phyloP scores from a whole-genome alignment of 2,329 filamentous ascomycete species.

The Paracoccidioides lutzii region DNA sequence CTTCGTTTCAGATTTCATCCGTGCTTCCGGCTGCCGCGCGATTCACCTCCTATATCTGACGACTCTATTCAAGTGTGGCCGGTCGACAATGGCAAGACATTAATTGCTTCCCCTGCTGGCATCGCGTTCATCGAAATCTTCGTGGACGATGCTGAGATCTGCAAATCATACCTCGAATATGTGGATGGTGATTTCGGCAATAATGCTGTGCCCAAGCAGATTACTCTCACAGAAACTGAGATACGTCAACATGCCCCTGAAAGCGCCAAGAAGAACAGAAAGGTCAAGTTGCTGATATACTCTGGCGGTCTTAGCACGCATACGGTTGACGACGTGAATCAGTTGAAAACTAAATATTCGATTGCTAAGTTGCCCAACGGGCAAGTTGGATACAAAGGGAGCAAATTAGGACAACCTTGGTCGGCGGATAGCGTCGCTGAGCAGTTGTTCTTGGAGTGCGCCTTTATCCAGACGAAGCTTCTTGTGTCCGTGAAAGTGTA shows the following conservation, averaged over 20 bases:
- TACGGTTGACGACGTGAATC: conserved; percentile 62
- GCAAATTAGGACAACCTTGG: conserved; percentile 57
- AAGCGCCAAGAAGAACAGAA: conserved; percentile 54
- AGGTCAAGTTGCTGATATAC: conserved; percentile 57
- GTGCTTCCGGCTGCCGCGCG: conserved; percentile 72
- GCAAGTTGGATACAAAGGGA: conserved; percentile 62
- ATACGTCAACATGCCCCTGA: conserved; percentile 59
- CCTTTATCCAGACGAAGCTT: conserved; percentile 55
- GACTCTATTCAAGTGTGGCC: conserved; percentile 76
- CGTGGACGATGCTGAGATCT: conserved; percentile 65
- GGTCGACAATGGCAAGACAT: conserved; percentile 60
- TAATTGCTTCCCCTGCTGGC: conserved; percentile 67
- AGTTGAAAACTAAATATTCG: conserved; percentile 57
- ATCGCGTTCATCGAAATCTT: conserved; percentile 78
- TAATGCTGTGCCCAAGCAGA: conserved; percentile 51
- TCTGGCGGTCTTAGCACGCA: conserved; percentile 62
- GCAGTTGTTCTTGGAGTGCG: conserved; percentile 62
- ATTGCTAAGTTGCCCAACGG: conserved; percentile 62
- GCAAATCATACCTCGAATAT: conserved; percentile 72
- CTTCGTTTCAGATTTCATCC: conserved; percentile 83
- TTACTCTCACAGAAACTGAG: conserved; percentile 62
- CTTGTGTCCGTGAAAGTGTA: conserved; percentile 64
- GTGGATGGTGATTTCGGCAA: conserved; percentile 46
- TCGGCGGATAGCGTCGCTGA: conserved; percentile 57
- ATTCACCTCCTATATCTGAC: conserved; percentile 51